A percentile compares a stretch with the other conserved stretches of the same genome.
phyloP scores from a whole-genome alignment of 2,329 filamentous ascomycete genomes.

The Lecanicillium sp. region DNA sequence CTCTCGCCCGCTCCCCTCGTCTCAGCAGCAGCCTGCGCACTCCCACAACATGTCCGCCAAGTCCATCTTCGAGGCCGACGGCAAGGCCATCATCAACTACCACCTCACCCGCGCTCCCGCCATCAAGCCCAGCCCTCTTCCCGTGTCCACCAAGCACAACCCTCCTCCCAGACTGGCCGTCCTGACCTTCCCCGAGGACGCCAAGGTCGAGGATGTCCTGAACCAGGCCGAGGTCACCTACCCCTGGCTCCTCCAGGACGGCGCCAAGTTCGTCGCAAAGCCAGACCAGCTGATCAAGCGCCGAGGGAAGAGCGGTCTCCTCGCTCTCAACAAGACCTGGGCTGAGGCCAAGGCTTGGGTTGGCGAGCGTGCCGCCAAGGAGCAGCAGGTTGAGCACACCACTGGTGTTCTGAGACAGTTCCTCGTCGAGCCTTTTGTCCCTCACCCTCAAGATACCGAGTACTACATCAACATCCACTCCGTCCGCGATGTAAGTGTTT shows the following conservation, averaged over 20 bases:
- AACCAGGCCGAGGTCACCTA: slow-evolving; percentile 94
- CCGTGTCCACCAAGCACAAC: slow-evolving; percentile 80
- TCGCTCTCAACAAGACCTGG: slow-evolving; percentile 97
- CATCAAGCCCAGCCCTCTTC: slow-evolving; percentile 96
- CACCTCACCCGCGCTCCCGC: slow-evolving; percentile 95
- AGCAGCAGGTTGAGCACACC: slow-evolving; percentile 86
- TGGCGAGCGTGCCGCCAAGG: slow-evolving; percentile 83
- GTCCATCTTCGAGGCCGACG: slow-evolving; percentile 96
- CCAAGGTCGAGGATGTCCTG: slow-evolving; percentile 73
- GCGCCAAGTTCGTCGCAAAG: slow-evolving; percentile 94
- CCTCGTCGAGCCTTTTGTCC: slow-evolving; percentile 96
- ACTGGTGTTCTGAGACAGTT: slow-evolving; percentile 87
- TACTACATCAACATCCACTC: slow-evolving; percentile 99
- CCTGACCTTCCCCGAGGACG: slow-evolving; percentile 87
- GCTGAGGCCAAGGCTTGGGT: slow-evolving; percentile 90
- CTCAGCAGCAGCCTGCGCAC: slow-evolving; percentile 13
- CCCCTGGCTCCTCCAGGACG: slow-evolving; percentile 82
- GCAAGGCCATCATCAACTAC: slow-evolving; percentile 99
- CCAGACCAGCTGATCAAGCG: slow-evolving; percentile 99
- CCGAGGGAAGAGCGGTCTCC: slow-evolving; percentile 95
- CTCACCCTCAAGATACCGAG: slow-evolving; percentile 89
- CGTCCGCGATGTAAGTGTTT: slow-evolving; percentile 84
- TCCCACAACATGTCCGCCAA: slow-evolving; percentile 54
- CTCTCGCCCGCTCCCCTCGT: slow-evolving; percentile 12
- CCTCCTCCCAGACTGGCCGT: slow-evolving; percentile 83